Evolutionary conservation across 495 filamentous ascomycete species (phyloP), one percentile per base, ranked within the genome.

Genomic region (Cryomyces antarcticus): DNA sequence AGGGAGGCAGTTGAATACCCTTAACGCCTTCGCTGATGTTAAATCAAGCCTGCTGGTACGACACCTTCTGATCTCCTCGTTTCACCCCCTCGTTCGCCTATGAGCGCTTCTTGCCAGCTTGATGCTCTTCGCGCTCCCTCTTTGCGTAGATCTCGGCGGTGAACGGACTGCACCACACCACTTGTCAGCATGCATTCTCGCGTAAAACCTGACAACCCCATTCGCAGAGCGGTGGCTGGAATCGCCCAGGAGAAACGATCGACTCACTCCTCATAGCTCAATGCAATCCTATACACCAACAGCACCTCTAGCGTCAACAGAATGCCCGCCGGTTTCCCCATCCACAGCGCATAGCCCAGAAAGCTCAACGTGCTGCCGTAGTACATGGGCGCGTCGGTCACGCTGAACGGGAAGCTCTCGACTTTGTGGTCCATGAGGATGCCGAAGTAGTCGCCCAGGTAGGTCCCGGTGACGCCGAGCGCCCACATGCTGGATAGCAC

Each of bases 401-500:
- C 64, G 61, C 85, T 95, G 73, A 97, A 97, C 1, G 89, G 89
- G 57, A 97, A 97, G 7, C 79, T 75, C 5, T 83, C 93, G 37
- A 97, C 86, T 39, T 82, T 83, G 53, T 74, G 68, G 55, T 95
- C 86, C 89, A 96, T 92, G 49, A 97, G 67, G 56, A 97, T 96
- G 33, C 89, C 89, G 53, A 93, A 97, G 65, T 97, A 97, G 65
- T 97, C 89, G 44, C 89, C 89, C 28, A 97, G 67, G 59, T 95
- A 97, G 49, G 89, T 97, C 44, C 89, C 92, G 7, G 89, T 96
- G 47, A 97, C 68, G 37, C 89, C 89, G n/a, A 97, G 72, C 28
- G 76, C 80, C 73, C 77, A 94, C 65, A 93, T 96, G 46, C 75
- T 82, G 29, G 77, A 76, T 12, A 96, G 57, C 28, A 97, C 89